phyloP scores from a whole-genome alignment of 2,329 filamentous ascomycete species.

The Decorospora gaudefroyi region DNA sequence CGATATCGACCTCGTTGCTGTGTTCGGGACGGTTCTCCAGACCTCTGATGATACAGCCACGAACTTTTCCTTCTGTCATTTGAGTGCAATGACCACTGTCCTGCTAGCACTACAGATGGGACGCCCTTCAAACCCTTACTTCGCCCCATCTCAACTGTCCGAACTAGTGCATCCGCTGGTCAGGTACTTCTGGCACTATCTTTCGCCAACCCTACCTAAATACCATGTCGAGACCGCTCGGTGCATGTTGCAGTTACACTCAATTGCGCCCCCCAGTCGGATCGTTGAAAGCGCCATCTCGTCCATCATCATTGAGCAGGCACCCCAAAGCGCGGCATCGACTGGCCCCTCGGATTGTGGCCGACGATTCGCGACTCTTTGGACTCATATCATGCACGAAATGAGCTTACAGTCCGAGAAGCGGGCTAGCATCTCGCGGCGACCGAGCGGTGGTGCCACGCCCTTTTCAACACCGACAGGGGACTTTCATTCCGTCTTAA shows the following conservation, averaged over 20 bases:
- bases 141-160: conserved; percentile 56
- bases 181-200: conserved; percentile 73
- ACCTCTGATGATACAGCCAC: not conserved
- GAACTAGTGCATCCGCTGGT: conserved; percentile 71
- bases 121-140: conserved; percentile 30
- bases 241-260: conserved; percentile 83
- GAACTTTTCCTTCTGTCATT: conserved; percentile 32
- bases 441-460: conserved; percentile 37
- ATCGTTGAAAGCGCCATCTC: conserved; percentile 80
- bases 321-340: conserved; percentile 1
- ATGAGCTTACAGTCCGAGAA: conserved; percentile 45
- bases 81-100: conserved; percentile 41
- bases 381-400: conserved; percentile 70
- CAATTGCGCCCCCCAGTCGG: conserved; percentile 67
- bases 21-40: conserved; percentile 33
- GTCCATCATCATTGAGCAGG: conserved; percentile 60
- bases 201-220: conserved; percentile 83
- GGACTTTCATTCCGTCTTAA: conserved; percentile 73
- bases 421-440: conserved; percentile 34
- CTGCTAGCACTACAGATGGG: conserved; percentile 42
- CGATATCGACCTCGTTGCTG: conserved; percentile 29
- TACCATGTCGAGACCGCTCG: conserved; percentile 93
- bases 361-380: conserved; percentile 73
- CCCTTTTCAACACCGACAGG: conserved; percentile 47
- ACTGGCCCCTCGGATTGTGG: conserved; percentile 57